These are phyloP conservation scores for Candida patagonica DNA, from an alignment of 805 yeast species.

Conservation along the genomic window DNA sequence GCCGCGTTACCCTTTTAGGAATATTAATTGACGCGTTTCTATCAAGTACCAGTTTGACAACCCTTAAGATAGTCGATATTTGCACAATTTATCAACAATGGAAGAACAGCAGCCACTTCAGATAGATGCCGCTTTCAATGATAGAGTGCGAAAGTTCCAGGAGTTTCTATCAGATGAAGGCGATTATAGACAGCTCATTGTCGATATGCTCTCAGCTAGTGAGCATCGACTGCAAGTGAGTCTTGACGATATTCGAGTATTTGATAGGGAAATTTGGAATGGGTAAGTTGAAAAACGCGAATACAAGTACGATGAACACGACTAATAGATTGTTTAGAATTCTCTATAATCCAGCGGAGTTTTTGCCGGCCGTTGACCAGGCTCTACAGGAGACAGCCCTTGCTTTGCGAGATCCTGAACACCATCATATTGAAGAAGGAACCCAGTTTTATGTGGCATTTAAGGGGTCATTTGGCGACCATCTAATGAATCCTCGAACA, in stretches of 20 bases:
- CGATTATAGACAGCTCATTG: slow-evolving; percentile 60
- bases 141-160: slow-evolving; percentile 79
- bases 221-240: slow-evolving; percentile 61
- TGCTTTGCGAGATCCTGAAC: slow-evolving; percentile 56
- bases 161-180: slow-evolving; percentile 66
- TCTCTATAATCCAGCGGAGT: slow-evolving; percentile 70
- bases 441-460: slow-evolving; percentile 69
- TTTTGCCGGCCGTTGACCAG: slow-evolving; percentile 77
- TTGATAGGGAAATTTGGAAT: slow-evolving; percentile 66
- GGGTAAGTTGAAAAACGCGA: slow-evolving; percentile 32
- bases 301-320: not conserved
- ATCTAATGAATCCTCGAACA: slow-evolving; percentile 80
- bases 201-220: slow-evolving; percentile 60
- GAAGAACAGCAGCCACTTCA: slow-evolving; percentile 2
- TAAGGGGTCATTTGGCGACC: slow-evolving; percentile 85
- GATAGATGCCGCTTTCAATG: slow-evolving; percentile 36
- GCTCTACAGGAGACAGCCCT: slow-evolving; percentile 75
- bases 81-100: no score
- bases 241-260: slow-evolving; percentile 80
- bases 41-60: no score
- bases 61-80: no score
- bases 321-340: slow-evolving; percentile 24
- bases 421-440: slow-evolving; percentile 39
- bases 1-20: no score
- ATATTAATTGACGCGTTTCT: slow-evolving; percentile 3